A percentile compares a stretch with the other conserved stretches of the same genome.
Conservation (phyloP, 2,329 filamentous ascomycete genomes). For the Fusarium luffae region DNA sequence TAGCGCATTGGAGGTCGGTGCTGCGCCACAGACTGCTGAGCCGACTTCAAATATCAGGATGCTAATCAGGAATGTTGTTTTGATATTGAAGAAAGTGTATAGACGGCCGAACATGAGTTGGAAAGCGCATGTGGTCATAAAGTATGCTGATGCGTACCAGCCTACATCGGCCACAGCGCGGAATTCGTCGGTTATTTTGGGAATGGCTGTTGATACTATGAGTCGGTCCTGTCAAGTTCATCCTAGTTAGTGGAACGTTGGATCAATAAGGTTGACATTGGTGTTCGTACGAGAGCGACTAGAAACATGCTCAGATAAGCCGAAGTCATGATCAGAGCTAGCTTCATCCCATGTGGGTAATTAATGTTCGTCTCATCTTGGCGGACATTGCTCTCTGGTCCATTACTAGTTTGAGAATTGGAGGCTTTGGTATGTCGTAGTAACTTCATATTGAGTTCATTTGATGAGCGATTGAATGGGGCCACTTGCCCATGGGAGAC, state of each 20-base stretch:
- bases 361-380: neutral
- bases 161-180: slow-evolving; percentile 58
- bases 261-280: rapidly evolving
- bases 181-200: slow-evolving; percentile 61
- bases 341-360: neutral
- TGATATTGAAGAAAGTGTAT: slow-evolving; percentile 60
- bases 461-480: neutral
- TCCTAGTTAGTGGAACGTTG: neutral
- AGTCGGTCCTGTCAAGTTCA: neutral
- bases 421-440: rapidly evolving
- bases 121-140: slow-evolving; percentile 54
- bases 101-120: slow-evolving; percentile 55
- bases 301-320: slow-evolving; percentile 9
- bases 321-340: slow-evolving; percentile 6
- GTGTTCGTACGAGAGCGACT: neutral
- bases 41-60: slow-evolving; percentile 62
- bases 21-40: slow-evolving; percentile 56
- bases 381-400: rapidly evolving
- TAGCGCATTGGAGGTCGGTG: slow-evolving; percentile 12
- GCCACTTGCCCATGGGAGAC: rapidly evolving
- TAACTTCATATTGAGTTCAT: neutral
- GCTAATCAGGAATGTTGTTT: slow-evolving; percentile 51
- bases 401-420: too few relatives aligned
- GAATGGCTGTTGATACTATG: slow-evolving; percentile 62
- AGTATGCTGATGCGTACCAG: slow-evolving; percentile 65